Base-by-base conservation (phyloP, 495 filamentous ascomycete genomes). In the Parmelia sp. region DNA sequence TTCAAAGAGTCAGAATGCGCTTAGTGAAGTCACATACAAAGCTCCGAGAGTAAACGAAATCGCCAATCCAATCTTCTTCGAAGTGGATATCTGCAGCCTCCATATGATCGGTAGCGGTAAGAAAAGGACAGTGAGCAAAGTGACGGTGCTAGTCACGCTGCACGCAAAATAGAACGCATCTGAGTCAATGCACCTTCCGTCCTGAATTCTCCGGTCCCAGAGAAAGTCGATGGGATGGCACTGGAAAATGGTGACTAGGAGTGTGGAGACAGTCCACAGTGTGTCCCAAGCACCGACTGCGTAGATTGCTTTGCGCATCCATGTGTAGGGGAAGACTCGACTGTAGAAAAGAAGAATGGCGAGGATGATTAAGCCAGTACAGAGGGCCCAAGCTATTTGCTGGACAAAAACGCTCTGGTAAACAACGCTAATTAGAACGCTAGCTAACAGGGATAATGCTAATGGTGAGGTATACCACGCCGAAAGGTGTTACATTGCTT, bases 331-430 rank as follows among this genome's bases (percentile, higher is more conserved):
- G 29, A 66, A 66, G 25, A 62, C 45, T 12, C 64, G 64, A 29
- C 61, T 12, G 45, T 66, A 66, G 33, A 66, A 61, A 14, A 66
- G 36, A 8, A 66, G 58, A 37, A 62, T 62, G 25, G 64, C 51
- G 58, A 57, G 35, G 60, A 62, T 62, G 60, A 53, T 51, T 23
- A 62, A 29, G 23, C 44, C 44, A 14, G 35, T 45, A 3, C 40
- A 45, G 31, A 62, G 39, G 4, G 35, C 39, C 60, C 60, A 62
- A 14, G 40, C 14, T 5, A 62, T 45, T 45, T 62, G 60, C 23
- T 62, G 60, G 14, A 47, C 42, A 23, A 42, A 45, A 42, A 62
- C 60, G n/a, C 21, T 47, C 44, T 47, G 44, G 21, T 23, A n/a
- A 12, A 23, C 9, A 47, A n/a, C 3, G 21, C 2, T 47, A 5